These are phyloP conservation scores for Mycena galopus DNA, from an alignment of 768 basidiomycete species.

Conservation along the genomic window DNA sequence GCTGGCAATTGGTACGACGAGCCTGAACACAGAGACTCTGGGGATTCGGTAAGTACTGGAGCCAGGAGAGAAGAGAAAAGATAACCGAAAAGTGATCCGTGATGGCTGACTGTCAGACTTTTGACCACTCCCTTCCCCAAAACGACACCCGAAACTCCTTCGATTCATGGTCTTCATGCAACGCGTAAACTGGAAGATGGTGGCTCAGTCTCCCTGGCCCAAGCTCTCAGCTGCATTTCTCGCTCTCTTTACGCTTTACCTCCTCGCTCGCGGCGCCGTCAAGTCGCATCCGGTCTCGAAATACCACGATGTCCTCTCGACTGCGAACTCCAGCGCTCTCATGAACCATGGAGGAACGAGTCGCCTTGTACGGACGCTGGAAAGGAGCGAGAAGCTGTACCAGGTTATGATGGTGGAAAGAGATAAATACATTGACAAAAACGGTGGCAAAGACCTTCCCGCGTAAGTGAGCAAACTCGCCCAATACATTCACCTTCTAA, in stretches of 20 bases:
- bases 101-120: no score
- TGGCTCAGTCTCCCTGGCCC: slow-evolving; percentile 12
- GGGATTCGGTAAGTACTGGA: no score
- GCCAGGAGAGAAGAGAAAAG: no score
- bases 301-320: slow-evolving; percentile 21
- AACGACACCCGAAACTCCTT: neutral
- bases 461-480: slow-evolving; percentile 4
- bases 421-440: slow-evolving; percentile 17
- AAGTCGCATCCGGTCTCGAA: neutral
- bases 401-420: slow-evolving; percentile 19
- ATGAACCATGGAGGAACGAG: neutral
- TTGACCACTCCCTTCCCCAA: no score
- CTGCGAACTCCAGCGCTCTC: neutral
- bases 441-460: slow-evolving; percentile 18
- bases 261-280: slow-evolving; percentile 15
- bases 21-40: no score
- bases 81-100: no score
- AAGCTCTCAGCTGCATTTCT: slow-evolving; percentile 24
- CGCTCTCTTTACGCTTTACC: slow-evolving; percentile 18
- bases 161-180: slow-evolving; percentile 5
- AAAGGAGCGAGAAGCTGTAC: slow-evolving; percentile 30
- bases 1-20: no score
- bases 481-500: no score
- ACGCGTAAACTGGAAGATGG: slow-evolving; percentile 17
- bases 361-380: slow-evolving; percentile 20